Evolutionary conservation across 2,329 filamentous ascomycete species (phyloP), one percentile per base, ranked within the genome.

Genomic region (Colletotrichum sp.): DNA sequence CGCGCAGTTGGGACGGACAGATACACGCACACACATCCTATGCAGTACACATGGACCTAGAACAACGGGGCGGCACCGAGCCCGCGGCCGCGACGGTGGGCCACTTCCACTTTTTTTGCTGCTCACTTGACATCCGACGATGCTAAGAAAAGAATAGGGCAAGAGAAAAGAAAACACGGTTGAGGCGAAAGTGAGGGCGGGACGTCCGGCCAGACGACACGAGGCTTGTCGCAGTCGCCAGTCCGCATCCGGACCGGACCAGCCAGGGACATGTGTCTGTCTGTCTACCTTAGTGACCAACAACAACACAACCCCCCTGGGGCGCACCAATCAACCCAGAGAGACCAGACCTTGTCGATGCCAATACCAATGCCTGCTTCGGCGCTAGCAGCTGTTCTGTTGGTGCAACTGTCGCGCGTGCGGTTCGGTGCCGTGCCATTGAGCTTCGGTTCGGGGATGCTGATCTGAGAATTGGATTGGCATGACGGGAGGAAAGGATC

Each of bases 401-500:
- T 69, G 64, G 65, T 52, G 74, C 59, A 27, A 49, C 34, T 13
- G 63, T 49, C 67, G 36, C 44, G 44, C 44, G 44, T 52, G 44
- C 44, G 44, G 44, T 52, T 52, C 55, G 22, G n/a, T 67, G 64
- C 29, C 57, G 64, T 69, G 71, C 49, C 72, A 66, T 75, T 71
- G 22, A 62, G n/a, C 32, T 62, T 29, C 32, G 55, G 73, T 69
- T 29, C 34, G 57, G 74, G 64, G 27, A 61, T 69, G 74, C 70
- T 69, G 65, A 68, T 76, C 34, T 69, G 59, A 29, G 49, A 61
- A 76, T 57, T 68, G 63, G 63, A 44, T 73, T 73, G 32, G 30
- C 36, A 44, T 39, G 55, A 55, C 16, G 36, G 39, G 62, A 67
- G 19, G 15, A 52, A 52, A 52, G n/a, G 44, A 52, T 52, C 44